Evolutionary conservation across 2,329 filamentous ascomycete genomes (phyloP).

Genomic region (Botrytis porri): DNA sequence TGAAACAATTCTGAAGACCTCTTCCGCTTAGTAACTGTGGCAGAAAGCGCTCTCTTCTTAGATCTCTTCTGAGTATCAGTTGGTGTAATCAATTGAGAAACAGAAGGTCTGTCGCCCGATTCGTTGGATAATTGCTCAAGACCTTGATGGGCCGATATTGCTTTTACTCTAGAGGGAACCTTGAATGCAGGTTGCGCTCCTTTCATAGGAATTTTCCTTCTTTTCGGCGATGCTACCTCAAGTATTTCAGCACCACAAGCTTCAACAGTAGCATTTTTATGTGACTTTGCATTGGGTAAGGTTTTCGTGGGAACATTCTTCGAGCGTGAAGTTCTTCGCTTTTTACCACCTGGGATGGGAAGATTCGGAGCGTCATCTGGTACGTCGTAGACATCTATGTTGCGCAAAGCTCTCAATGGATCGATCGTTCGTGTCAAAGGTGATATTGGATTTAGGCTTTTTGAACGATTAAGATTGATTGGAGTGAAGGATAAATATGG

Average conservation of each 20-base stretch:
- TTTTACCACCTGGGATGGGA: slow-evolving; percentile 18
- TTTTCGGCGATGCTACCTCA: not conserved
- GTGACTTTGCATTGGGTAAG: slow-evolving; percentile 17
- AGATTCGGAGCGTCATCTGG: slow-evolving; percentile 15
- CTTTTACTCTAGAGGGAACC: slow-evolving; percentile 6
- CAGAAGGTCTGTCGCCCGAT: not conserved
- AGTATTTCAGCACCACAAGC: not conserved
- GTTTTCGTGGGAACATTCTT: slow-evolving; percentile 21
- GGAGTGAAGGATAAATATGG: slow-evolving; percentile 28
- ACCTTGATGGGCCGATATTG: not conserved
- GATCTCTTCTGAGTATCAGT: slow-evolving; percentile 22
- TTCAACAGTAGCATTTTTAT: slow-evolving; percentile 10
- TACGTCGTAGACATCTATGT: slow-evolving; percentile 25
- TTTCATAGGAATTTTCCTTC: slow-evolving; percentile 6
- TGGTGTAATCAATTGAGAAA: slow-evolving; percentile 24
- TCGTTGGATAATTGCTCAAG: too few species aligned
- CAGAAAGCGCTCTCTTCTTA: slow-evolving; percentile 18
- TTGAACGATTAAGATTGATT: slow-evolving; percentile 22
- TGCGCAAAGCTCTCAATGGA: slow-evolving; percentile 22
- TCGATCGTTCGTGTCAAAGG: slow-evolving; percentile 22
- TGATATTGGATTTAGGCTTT: not conserved
- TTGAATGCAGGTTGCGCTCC: slow-evolving; percentile 11
- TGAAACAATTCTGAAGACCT: slow-evolving; percentile 26
- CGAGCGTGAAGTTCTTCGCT: slow-evolving; percentile 12
- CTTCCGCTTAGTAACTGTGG: slow-evolving; percentile 15